Percentiles rank a stretch among this genome's conserved stretches.
Conservation (phyloP, 2,329 filamentous ascomycete genomes). For the Lachnellula occidentalis region DNA sequence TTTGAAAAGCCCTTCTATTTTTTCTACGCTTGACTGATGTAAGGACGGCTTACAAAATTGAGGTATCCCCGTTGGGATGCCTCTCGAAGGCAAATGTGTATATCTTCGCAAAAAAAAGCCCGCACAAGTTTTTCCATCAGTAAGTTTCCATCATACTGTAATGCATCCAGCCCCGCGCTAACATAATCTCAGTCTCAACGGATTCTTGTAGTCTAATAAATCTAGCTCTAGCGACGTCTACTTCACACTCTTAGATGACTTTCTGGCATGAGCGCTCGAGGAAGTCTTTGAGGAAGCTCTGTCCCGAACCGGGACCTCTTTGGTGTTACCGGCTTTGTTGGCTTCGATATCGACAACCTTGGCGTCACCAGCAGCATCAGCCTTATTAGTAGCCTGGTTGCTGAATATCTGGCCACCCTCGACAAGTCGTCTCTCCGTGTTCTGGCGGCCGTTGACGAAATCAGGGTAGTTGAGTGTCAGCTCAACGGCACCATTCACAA, state of each 20-base stretch:
- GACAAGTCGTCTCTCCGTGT: slow-evolving; percentile 34
- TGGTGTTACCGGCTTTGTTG: slow-evolving; percentile 27
- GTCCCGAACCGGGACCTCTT: slow-evolving; percentile 24
- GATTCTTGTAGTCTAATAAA: slow-evolving; percentile 2
- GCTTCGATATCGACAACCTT: slow-evolving; percentile 29
- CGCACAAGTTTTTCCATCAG: background rate
- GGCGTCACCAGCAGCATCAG: slow-evolving; percentile 30
- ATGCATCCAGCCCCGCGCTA: background rate
- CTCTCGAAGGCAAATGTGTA: background rate
- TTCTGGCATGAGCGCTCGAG: slow-evolving; percentile 30
- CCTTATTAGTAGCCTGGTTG: slow-evolving; percentile 25
- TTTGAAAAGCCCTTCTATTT: background rate
- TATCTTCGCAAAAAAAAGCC: slow-evolving; percentile 1
- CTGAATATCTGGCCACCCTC: slow-evolving; percentile 32
- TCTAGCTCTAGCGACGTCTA: slow-evolving; percentile 14
- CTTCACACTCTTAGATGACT: slow-evolving; percentile 33
- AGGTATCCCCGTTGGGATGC: background rate
- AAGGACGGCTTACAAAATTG: background rate
- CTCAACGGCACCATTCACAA: slow-evolving; percentile 67
- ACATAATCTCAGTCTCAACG: slow-evolving; percentile 1
- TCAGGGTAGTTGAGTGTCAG: slow-evolving; percentile 75
- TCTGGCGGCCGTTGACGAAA: slow-evolving; percentile 57
- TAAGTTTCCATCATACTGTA: background rate
- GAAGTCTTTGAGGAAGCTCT: slow-evolving; percentile 32
- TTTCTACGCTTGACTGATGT: background rate